Evolutionary conservation across 352 stramenopile genomes (phyloP).

Genomic region (Globisporangium echinulatum): DNA sequence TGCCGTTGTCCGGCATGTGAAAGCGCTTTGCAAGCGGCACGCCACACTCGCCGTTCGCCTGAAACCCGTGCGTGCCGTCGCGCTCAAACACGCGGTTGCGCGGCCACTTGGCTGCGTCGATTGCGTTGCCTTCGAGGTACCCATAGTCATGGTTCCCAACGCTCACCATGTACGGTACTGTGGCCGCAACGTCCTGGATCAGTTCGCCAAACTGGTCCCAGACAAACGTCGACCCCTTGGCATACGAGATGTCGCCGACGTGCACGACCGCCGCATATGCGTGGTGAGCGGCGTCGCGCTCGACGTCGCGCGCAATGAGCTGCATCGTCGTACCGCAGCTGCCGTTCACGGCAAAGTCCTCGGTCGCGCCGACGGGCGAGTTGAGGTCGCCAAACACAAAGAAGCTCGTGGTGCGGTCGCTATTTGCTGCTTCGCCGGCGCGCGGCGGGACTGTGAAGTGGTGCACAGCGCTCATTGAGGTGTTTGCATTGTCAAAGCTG

Average conservation of each 20-base stretch:
- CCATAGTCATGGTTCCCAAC: slow-evolving; percentile 57
- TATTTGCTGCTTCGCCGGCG: not conserved
- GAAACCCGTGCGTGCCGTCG: slow-evolving; percentile 55
- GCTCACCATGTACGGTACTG: slow-evolving; percentile 61
- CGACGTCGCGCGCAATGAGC: slow-evolving; percentile 11
- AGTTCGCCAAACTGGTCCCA: slow-evolving; percentile 85
- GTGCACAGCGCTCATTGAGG: slow-evolving; percentile 4
- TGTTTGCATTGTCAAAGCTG: not conserved
- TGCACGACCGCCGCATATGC: slow-evolving; percentile 70
- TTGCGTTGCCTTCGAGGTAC: slow-evolving; percentile 39
- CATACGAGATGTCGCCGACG: slow-evolving; percentile 79
- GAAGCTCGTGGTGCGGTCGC: slow-evolving; percentile 20
- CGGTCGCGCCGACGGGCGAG: slow-evolving; percentile 10
- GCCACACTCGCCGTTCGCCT: slow-evolving; percentile 56
- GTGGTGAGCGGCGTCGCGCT: slow-evolving; percentile 3
- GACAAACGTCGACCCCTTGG: slow-evolving; percentile 51
- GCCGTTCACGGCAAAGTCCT: slow-evolving; percentile 12
- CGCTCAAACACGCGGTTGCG: slow-evolving; percentile 40
- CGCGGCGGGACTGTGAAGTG: slow-evolving; percentile 7
- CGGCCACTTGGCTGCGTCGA: slow-evolving; percentile 43
- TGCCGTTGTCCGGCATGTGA: slow-evolving; percentile 46
- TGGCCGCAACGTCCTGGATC: slow-evolving; percentile 65
- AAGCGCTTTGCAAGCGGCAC: slow-evolving; percentile 59
- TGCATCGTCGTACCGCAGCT: slow-evolving; percentile 15
- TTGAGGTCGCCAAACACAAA: slow-evolving; percentile 59